Conservation (phyloP, 179 eudicot genomes). For the Actinidia polygama region DNA sequence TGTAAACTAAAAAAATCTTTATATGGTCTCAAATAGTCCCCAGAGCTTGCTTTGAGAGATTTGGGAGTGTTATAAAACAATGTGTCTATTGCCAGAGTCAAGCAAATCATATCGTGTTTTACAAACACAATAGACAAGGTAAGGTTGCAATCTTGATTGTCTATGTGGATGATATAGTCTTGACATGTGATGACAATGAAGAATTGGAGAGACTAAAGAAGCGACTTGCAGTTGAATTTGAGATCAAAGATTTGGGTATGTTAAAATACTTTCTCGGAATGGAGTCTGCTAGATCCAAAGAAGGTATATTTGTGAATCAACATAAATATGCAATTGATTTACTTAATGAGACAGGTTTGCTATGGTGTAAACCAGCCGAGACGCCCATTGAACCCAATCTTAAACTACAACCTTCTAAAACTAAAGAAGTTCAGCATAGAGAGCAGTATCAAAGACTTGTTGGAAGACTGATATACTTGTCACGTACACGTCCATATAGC, state of each 20-base stretch:
- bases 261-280: not conserved
- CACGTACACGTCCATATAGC: not conserved
- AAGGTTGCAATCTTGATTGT: not conserved
- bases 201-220: not conserved
- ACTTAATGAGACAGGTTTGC: not conserved
- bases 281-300: not conserved
- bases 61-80: not conserved
- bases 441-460: not conserved
- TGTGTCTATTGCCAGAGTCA: not conserved
- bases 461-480: not conserved
- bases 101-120: not conserved
- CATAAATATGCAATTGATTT: not conserved
- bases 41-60: not conserved
- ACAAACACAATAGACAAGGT: not conserved
- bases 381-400: not conserved
- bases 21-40: not conserved
- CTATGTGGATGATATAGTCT: not conserved
- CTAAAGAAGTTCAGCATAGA: not conserved
- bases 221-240: not conserved
- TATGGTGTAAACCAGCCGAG: not conserved
- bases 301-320: not conserved
- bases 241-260: not conserved
- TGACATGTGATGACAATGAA: not conserved
- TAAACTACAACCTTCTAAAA: not conserved
- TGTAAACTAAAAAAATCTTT: not conserved